These are phyloP conservation scores for Ramalina peruviana DNA, from an alignment of 495 filamentous ascomycete genomes.

Conservation along the genomic window DNA sequence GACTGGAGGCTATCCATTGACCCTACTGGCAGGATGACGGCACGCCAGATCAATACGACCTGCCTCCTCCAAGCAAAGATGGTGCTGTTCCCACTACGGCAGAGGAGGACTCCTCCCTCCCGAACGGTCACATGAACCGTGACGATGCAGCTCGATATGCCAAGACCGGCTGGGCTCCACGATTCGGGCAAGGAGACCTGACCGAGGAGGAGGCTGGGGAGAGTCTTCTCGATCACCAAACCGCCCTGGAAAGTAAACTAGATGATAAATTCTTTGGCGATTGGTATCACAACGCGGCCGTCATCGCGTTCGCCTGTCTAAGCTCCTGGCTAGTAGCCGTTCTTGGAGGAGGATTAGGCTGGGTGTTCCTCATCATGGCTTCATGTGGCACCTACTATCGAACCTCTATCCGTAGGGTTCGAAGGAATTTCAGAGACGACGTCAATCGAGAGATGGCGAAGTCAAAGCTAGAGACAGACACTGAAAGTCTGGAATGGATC, in stretches of 20 bases:
- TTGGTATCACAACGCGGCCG: slow-evolving; percentile 91
- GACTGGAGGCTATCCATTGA: slow-evolving; percentile 3
- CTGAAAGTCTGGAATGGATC: slow-evolving; percentile 94
- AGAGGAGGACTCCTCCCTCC: slow-evolving; percentile 31
- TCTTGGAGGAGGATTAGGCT: slow-evolving; percentile 79
- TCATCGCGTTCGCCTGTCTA: slow-evolving; percentile 88
- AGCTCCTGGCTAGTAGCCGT: slow-evolving; percentile 80
- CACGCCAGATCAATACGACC: slow-evolving; percentile 56
- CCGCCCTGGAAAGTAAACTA: slow-evolving; percentile 69
- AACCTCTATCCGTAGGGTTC: slow-evolving; percentile 83
- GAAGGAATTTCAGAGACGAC: slow-evolving; percentile 93
- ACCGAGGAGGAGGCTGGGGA: slow-evolving; percentile 40
- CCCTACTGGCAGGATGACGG: slow-evolving; percentile 41
- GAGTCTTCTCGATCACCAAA: slow-evolving; percentile 73
- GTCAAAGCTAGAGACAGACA: slow-evolving; percentile 76
- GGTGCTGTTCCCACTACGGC: slow-evolving; percentile 36
- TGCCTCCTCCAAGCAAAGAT: slow-evolving; percentile 59
- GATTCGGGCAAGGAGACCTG: slow-evolving; percentile 48
- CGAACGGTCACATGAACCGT: slow-evolving; percentile 38
- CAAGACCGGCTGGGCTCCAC: slow-evolving; percentile 76
- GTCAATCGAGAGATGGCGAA: slow-evolving; percentile 86
- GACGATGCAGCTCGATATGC: slow-evolving; percentile 46
- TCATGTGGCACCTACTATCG: slow-evolving; percentile 90
- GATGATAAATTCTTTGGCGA: slow-evolving; percentile 91
- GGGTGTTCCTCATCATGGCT: slow-evolving; percentile 89